These are phyloP conservation scores for Geotrichum carabidarum DNA, from an alignment of 1,139 yeast species.

Conservation along the genomic window DNA sequence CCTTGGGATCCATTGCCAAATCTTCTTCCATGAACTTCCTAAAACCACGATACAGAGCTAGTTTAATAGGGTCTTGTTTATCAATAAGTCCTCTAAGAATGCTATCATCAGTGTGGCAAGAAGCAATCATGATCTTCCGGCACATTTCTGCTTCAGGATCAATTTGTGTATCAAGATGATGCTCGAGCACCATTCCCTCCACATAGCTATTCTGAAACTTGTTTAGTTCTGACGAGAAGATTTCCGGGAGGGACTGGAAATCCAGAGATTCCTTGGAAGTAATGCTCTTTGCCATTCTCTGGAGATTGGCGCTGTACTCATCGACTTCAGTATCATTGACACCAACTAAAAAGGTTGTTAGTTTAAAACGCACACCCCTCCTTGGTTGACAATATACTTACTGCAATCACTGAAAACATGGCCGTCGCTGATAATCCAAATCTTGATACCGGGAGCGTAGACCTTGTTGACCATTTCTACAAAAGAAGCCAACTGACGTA, in stretches of 20 bases:
- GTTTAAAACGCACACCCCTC: too few relatives aligned
- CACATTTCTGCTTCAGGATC: conserved; percentile 17
- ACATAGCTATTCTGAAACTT: conserved; percentile 9
- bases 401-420: conserved; percentile 21
- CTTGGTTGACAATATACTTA: too few relatives aligned
- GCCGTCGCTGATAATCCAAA: conserved; percentile 21
- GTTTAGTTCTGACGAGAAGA: conserved; percentile 12
- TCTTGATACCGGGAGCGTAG: conserved; percentile 19
- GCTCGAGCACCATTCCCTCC: conserved; percentile 8
- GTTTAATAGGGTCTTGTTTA: conserved; percentile 17
- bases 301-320: conserved; percentile 13
- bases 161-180: conserved; percentile 14
- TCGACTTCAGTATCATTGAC: conserved; percentile 20
- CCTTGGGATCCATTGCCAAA: conserved; percentile 13
- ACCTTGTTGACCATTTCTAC: conserved; percentile 10
- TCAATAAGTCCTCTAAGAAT: conserved; percentile 15
- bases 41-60: conserved; percentile 19
- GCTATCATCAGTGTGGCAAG: conserved; percentile 18
- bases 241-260: conserved; percentile 17
- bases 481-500: conserved; percentile 11
- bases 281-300: conserved; percentile 11
- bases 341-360: conserved; percentile 6
- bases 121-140: conserved; percentile 17
- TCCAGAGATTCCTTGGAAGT: conserved; percentile 9
- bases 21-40: conserved; percentile 19